Base-by-base conservation (phyloP, 2,329 filamentous ascomycete genomes). In the Penicillium sp. region DNA sequence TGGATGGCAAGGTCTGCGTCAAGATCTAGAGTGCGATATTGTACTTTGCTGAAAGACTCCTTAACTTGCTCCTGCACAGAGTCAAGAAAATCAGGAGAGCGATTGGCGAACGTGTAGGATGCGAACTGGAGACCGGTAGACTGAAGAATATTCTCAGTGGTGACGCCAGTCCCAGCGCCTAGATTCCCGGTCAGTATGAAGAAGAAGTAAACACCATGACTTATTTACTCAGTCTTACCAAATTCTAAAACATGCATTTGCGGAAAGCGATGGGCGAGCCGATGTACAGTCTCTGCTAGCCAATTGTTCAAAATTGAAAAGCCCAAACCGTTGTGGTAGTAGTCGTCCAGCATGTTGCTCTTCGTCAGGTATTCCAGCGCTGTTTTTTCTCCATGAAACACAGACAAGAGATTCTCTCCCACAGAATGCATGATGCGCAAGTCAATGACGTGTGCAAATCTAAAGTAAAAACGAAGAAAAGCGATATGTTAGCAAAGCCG, bases 181-280 rank as follows among this genome's bases (percentile, higher is more conserved):
- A 42, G n/a, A 22, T 22, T 10, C 2, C 14, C 5, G 10, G 19
- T 42, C 19, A 42, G 35, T 5, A n/a, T 10, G 16, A 8, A 19
- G n/a, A 19, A 8, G 1, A 7, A 39, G 10, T 14, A 42, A 5
- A 13, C 11, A 21, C n/a, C 2, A 19, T 5, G 2, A 5, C 8
- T n/a, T 9, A 22, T 14, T 11, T 3, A 7, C 16, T 21, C 19
- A 22, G 19, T 3, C 0, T 66, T 49, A 64, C 65, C 69, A 13
- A 70, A 62, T 35, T 65, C 77, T 2, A 81, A 64, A 26, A 80
- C 72, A 3, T 72, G 71, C 55, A 74, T 67, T 14, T 66, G 67
- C 1, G 78, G 78, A 45, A 76, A 74, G 1, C 73, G 69, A 54
- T 76, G 67, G 0, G 64, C 47, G 14, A 81, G 62, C 27, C 72